Percentiles rank a stretch among this genome's conserved stretches.
Conservation (phyloP, 805 yeast species). For the Deakozyma indianensis region DNA sequence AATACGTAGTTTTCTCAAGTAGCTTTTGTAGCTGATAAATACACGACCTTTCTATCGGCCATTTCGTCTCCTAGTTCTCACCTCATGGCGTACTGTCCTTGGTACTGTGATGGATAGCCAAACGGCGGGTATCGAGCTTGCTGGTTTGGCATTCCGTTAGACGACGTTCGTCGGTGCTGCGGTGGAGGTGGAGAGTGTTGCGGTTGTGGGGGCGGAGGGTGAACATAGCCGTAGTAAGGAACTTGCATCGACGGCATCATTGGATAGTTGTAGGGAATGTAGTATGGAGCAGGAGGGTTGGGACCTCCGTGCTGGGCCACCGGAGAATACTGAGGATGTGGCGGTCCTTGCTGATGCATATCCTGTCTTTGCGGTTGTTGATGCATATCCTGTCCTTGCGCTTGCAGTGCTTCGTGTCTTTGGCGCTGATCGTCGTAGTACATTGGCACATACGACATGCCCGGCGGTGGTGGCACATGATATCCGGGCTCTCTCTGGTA, state of each 20-base stretch:
- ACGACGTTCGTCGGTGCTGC: not conserved
- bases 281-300: too few species aligned
- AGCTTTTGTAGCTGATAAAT: too few species aligned
- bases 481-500: too few species aligned
- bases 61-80: too few species aligned
- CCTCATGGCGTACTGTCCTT: not conserved
- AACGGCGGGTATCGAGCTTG: not conserved
- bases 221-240: constrained; percentile 1
- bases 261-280: not conserved
- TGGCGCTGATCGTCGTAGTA: too few species aligned
- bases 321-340: too few species aligned
- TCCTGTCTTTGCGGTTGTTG: not conserved
- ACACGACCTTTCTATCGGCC: too few species aligned
- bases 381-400: not conserved
- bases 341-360: not conserved
- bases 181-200: not conserved
- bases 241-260: not conserved
- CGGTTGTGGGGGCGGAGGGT: not conserved
- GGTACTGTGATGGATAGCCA: not conserved
- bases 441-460: too few species aligned
- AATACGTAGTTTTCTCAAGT: too few species aligned
- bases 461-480: too few species aligned
- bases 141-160: not conserved
- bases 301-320: too few species aligned
- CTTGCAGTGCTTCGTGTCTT: too few species aligned